These are phyloP conservation scores for Dactylellina haptotyla DNA, from an alignment of 2,329 filamentous ascomycete species.

Conservation along the genomic window DNA sequence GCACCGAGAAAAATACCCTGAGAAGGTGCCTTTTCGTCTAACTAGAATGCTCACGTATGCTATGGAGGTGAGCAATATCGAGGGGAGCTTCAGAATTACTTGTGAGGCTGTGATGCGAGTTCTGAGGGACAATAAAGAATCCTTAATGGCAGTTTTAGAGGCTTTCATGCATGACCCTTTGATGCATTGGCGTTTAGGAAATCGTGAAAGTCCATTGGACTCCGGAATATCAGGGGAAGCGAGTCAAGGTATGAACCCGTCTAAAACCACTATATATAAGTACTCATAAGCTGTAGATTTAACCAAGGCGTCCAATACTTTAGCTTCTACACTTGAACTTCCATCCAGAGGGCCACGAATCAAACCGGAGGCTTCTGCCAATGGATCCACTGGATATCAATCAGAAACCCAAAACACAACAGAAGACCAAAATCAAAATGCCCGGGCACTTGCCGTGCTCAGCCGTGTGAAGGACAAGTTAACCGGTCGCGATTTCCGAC, in stretches of 20 bases:
- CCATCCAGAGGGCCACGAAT: conserved; percentile 4
- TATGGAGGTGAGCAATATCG: conserved; percentile 99
- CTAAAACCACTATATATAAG: not conserved
- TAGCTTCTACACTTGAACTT: conserved; percentile 13
- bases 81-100: conserved; percentile 96
- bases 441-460: conserved; percentile 88
- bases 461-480: conserved; percentile 94
- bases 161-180: conserved; percentile 99
- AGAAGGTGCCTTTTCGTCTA: conserved; percentile 95
- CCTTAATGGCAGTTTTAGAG: conserved; percentile 96
- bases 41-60: conserved; percentile 99
- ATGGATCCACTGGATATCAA: conserved; percentile 17
- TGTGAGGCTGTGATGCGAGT: conserved; percentile 99
- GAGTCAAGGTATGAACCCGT: conserved; percentile 13
- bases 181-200: conserved; percentile 86
- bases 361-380: conserved; percentile 29
- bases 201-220: conserved; percentile 57
- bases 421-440: conserved; percentile 70
- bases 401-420: conserved; percentile 22
- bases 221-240: conserved; percentile 28
- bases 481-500: conserved; percentile 90
- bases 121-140: conserved; percentile 95
- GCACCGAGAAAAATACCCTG: conserved; percentile 99
- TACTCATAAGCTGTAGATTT: not conserved
- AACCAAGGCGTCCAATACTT: not conserved